Percentiles rank a stretch among this genome's conserved stretches.
These are phyloP conservation scores for Pseudonitzschia multistriata DNA, from an alignment of 108 stramenopile species.

Conservation along the genomic window DNA sequence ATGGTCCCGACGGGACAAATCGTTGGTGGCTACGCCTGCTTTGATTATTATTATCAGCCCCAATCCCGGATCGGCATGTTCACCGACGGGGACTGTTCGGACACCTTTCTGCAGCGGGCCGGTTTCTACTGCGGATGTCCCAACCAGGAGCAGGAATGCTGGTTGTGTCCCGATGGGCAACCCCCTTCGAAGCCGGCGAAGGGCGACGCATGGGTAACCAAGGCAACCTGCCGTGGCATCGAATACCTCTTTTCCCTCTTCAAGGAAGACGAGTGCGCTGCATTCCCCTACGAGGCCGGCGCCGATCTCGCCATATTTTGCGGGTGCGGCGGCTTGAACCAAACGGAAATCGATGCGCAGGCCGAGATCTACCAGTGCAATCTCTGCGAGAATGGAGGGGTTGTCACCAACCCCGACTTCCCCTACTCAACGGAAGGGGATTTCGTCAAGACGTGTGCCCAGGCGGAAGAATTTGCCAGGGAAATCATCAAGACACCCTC, in stretches of 20 bases:
- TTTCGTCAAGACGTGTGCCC: constrained; percentile 15
- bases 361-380: constrained; percentile 4
- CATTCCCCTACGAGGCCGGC: constrained; percentile 3
- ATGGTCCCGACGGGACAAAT: constrained; percentile 20
- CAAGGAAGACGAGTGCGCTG: constrained; percentile 15
- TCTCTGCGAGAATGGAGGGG: constrained; percentile 18
- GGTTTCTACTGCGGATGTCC: constrained; percentile 34
- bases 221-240: constrained; percentile 20
- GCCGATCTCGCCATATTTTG: constrained; percentile 25
- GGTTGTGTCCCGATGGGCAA: constrained; percentile 24
- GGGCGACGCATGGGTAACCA: constrained; percentile 16
- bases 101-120: constrained; percentile 22
- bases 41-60: constrained; percentile 8
- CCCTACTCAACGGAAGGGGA: background rate
- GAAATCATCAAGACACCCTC: constrained; percentile 17
- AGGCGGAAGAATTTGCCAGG: constrained; percentile 28
- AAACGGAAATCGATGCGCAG: constrained; percentile 3
- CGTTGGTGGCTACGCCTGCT: constrained; percentile 14
- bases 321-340: constrained; percentile 16
- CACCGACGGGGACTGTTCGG: constrained; percentile 23
- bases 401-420: constrained; percentile 15
- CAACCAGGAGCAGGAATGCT: constrained; percentile 23
- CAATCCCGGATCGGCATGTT: constrained; percentile 10
- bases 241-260: constrained; percentile 26
- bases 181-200: constrained; percentile 14